Conservation (phyloP, 441 rosid genomes). For the Sinapis alba region DNA sequence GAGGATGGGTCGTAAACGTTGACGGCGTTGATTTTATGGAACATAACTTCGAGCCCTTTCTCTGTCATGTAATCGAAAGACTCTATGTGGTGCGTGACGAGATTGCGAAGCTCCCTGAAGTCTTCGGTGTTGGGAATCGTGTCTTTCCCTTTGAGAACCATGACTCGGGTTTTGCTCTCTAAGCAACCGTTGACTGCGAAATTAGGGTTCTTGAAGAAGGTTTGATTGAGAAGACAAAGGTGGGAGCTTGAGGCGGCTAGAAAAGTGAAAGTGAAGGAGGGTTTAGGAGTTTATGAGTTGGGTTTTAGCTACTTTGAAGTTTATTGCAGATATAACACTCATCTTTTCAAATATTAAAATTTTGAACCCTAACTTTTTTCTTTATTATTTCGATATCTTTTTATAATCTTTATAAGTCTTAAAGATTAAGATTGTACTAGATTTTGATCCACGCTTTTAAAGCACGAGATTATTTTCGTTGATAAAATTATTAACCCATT, state of each 20-base stretch:
- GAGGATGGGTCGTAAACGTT: constrained; percentile 50
- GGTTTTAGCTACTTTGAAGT: neutral
- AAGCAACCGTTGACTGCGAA: neutral
- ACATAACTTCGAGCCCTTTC: constrained; percentile 76
- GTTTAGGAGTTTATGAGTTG: neutral
- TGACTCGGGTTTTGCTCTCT: constrained; percentile 5
- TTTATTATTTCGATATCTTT: neutral
- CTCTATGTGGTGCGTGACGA: constrained; percentile 81
- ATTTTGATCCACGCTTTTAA: too few species aligned
- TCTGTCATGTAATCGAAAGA: constrained; percentile 84
- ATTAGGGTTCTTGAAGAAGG: neutral
- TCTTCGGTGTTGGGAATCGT: constrained; percentile 42
- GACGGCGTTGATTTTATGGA: constrained; percentile 62
- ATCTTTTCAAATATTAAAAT: neutral
- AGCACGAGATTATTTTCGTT: too few species aligned
- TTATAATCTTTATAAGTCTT: too few species aligned
- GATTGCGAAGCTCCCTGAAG: constrained; percentile 59
- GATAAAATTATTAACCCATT: too few species aligned
- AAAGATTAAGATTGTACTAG: too few species aligned
- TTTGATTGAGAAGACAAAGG: neutral
- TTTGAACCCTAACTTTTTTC: neutral
- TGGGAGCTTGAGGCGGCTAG: neutral
- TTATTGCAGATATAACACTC: neutral
- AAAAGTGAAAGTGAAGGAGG: neutral
- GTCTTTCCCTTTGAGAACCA: constrained; percentile 32